Evolutionary conservation across 495 filamentous ascomycete genomes (phyloP), one percentile per base, ranked within the genome.

Genomic region (Trichoderma reesei): DNA sequence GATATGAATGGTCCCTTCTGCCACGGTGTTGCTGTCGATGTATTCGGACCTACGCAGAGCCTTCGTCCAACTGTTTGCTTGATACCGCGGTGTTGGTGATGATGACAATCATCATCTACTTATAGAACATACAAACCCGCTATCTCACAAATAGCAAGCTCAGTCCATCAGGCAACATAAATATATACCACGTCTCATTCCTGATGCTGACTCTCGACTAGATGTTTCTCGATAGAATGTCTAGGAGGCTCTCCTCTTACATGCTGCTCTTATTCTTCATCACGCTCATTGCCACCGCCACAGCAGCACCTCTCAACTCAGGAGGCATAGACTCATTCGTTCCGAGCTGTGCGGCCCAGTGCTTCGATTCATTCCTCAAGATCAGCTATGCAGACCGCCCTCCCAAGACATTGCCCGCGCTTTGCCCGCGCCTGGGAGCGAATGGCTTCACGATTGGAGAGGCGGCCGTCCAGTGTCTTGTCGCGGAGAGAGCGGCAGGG

Each of bases 361-460:
- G 89, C 68, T 76, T 90, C 64, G 67, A 76, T 63, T 81, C 80
- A 37, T 90, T 89, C 72, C 78, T 90, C 68, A 66, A 72, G 33
- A 69, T 78, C 63, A 82, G 88, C 71, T 90, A 86, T 68, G 77
- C 78, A 51, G 68, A 56, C 31, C 51, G 18, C 9, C 20, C 26
- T 13, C 7, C 51, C 7, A 56, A 26, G 34, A 56, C 51, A 14
- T 56, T 56, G 51, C 26, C 51, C 10, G 51, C 51, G 20, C 51
- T 56, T 34, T 56, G 51, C 26, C 51, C 51, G 9, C 51, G 16
- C 20, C 11, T 56, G 9, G 51, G 87, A 83, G n/a, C 71, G 68
- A 11, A 81, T 80, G 64, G 86, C 38, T 86, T 86, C 64, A 90
- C 88, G 0, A 63, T 92, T 59, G 88, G 88, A 11, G 88, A 90